Evolutionary conservation across 2,329 filamentous ascomycete species (phyloP).

Genomic region (Fusarium coffeatum): DNA sequence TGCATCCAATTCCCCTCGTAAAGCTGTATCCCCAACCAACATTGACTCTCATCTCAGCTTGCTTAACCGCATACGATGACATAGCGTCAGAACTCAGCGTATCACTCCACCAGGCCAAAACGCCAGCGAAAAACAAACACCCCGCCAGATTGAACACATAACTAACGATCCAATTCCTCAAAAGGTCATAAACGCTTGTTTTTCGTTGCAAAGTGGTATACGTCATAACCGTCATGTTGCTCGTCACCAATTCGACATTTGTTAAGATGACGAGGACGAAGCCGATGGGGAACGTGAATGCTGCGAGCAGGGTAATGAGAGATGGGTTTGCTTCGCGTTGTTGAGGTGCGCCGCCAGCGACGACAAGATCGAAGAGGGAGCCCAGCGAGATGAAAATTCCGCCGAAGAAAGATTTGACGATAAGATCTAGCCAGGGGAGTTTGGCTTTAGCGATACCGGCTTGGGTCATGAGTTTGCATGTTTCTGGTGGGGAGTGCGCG

Average conservation of each 20-base stretch:
- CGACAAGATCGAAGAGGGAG: not conserved
- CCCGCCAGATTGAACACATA: not conserved
- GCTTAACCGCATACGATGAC: not conserved
- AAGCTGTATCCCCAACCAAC: not conserved
- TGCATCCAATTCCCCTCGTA: not conserved
- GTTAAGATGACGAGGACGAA: not conserved
- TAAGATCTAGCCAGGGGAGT: not conserved
- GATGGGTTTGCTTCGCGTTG: not conserved
- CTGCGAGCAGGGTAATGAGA: not conserved
- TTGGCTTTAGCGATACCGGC: not conserved
- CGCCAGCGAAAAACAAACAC: not conserved
- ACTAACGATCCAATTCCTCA: not conserved
- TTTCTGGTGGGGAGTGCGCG: not conserved
- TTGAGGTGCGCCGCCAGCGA: rapidly evolving
- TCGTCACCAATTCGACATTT: not conserved
- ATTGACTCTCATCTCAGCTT: not conserved
- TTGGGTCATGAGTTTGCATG: not conserved
- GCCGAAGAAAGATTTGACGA: not conserved
- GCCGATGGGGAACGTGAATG: not conserved
- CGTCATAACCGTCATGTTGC: not conserved
- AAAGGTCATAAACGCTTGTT: not conserved
- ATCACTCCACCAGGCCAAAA: not conserved
- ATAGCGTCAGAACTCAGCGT: not conserved
- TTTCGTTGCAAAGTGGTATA: not conserved
- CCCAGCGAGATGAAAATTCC: not conserved